phyloP scores from a whole-genome alignment of 768 basidiomycete species.

The Antrodiella citrinella region DNA sequence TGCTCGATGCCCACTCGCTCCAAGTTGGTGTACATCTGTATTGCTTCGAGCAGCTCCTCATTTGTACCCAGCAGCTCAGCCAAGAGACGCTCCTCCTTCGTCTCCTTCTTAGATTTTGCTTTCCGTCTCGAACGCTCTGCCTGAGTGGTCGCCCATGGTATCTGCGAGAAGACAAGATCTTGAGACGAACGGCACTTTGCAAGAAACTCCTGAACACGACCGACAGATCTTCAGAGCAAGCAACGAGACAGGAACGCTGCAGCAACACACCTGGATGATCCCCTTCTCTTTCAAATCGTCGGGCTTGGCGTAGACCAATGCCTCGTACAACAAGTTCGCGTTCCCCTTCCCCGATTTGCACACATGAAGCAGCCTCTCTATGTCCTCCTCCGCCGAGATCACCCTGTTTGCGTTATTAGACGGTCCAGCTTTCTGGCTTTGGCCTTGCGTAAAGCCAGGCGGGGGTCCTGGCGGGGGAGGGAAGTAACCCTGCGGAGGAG shows the following conservation, averaged over 20 bases:
- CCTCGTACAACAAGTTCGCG: slow-evolving; percentile 64
- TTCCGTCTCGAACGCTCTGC: slow-evolving; percentile 56
- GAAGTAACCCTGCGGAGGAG: neutral
- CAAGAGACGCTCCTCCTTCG: slow-evolving; percentile 67
- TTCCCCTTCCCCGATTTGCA: slow-evolving; percentile 77
- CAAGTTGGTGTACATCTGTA: slow-evolving; percentile 72
- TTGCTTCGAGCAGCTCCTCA: slow-evolving; percentile 53
- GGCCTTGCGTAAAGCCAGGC: neutral
- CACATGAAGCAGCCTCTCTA: slow-evolving; percentile 71
- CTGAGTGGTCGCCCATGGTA: slow-evolving; percentile 85
- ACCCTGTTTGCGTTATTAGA: slow-evolving; percentile 15
- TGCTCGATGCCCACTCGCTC: slow-evolving; percentile 50
- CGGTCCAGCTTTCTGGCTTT: neutral
- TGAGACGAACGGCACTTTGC: slow-evolving; percentile 70
- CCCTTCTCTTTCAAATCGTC: slow-evolving; percentile 48
- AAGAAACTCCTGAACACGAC: slow-evolving; percentile 62
- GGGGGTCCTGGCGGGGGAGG: neutral
- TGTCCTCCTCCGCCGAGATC: slow-evolving; percentile 75
- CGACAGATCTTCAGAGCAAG: slow-evolving; percentile 52
- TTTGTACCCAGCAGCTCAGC: slow-evolving; percentile 67
- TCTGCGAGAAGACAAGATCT: slow-evolving; percentile 76
- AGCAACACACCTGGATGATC: slow-evolving; percentile 20
- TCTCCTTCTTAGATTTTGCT: slow-evolving; percentile 19
- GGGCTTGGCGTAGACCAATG: slow-evolving; percentile 59
- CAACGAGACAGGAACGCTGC: slow-evolving; percentile 42